These are phyloP conservation scores for Ampelocalamus luodianensis DNA, from an alignment of 176 grass and related monocot species.

Conservation along the genomic window DNA sequence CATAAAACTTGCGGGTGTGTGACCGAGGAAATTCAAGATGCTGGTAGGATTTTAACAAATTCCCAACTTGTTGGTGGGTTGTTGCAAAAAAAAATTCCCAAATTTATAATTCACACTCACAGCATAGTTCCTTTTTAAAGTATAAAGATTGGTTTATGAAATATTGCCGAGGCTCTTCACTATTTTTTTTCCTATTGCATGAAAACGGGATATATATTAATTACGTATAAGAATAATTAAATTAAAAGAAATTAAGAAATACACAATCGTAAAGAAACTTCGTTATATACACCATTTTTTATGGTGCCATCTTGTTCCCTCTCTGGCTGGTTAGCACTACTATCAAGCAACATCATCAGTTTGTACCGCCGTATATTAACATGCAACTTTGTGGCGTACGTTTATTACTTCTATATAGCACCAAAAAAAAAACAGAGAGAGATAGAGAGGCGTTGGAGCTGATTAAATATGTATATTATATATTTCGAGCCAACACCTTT, in stretches of 20 bases:
- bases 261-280: slow-evolving; percentile 17
- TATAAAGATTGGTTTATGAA: background rate
- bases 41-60: too few relatives aligned
- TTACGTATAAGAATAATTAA: background rate
- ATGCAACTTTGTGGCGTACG: slow-evolving; percentile 25
- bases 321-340: slow-evolving; percentile 31
- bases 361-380: slow-evolving; percentile 10
- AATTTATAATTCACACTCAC: background rate
- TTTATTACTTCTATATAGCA: background rate
- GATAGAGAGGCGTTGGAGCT: background rate
- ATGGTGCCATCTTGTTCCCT: slow-evolving; percentile 26
- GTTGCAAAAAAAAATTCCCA: too few relatives aligned
- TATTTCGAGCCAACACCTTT: slow-evolving; percentile 37
- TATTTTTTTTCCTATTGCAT: too few relatives aligned
- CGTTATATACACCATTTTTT: background rate
- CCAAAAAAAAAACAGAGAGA: background rate
- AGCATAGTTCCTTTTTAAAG: background rate
- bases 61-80: too few relatives aligned
- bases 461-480: background rate
- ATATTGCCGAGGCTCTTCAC: background rate
- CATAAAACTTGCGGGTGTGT: too few relatives aligned
- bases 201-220: too few relatives aligned
- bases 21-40: too few relatives aligned
- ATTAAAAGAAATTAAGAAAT: background rate
- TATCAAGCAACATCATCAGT: slow-evolving; percentile 36